Evolutionary conservation across 2,329 filamentous ascomycete species (phyloP), one percentile per base, ranked within the genome.

Genomic region (Rhytidhysteron rufulum): DNA sequence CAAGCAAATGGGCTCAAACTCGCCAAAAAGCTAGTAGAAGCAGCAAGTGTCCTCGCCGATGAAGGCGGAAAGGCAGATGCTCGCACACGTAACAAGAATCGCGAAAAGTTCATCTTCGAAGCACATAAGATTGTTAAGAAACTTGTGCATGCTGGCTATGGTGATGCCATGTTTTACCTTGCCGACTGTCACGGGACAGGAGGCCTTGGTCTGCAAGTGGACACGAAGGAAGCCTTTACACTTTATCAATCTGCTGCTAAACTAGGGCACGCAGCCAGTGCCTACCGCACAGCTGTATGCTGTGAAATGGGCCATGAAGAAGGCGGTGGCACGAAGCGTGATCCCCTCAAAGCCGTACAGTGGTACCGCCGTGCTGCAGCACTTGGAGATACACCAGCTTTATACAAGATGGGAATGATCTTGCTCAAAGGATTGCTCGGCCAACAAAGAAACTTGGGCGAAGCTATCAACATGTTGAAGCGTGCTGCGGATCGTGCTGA

Each of bases 341-440:
- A 98, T 58, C 88, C 88, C 1, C 69, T 91, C 50, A 97, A 97
- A 68, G 91, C 93, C 1, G 90, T 97, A 16, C 91, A 97, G 64
- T 98, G 93, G 93, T 98, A 98, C 67, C 89, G 91, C 63, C 86
- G 90, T 31, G 89, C 93, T 5, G 91, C 93, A 9, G 85, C 85
- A 10, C 74, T 97, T 3, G 91, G 93, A 3, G 91, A 98, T 58
- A 85, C 86, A 2, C 86, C 91, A 1, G 93, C 90, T 21, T 95
- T 97, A 88, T 98, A 96, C 72, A 98, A 98, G 68, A 82, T 97
- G 67, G 93, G 93, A 43, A 95, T 96, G 84, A 95, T 98, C 50
- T 72, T 88, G 46, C 78, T 97, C 40, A 97, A 97, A 66, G 93
- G 91, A 9, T 74, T 97, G 20, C 77, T 98, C n/a, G 90, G 90